Base-by-base conservation (phyloP, 148 eudicot species). In the Rhododendron simsii region DNA sequence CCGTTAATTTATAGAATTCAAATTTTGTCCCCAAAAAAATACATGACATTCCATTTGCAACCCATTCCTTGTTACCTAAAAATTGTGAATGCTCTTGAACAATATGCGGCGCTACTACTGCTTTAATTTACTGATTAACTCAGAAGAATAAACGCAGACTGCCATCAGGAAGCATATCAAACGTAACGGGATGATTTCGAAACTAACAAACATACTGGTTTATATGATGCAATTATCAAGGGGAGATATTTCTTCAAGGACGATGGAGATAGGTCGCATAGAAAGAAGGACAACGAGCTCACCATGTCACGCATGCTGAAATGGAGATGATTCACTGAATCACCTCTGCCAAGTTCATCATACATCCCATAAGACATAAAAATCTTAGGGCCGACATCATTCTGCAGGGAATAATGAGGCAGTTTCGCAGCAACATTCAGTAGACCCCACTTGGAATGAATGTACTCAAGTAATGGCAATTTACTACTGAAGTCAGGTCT, bases 401-500 rank as follows among this genome's bases (percentile, higher is more conserved):
- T 95, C 89, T 94, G 98, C 91, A 96, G 90, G 82, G 99, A 96
- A 86, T 92, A 96, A 80, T 96, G 98, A 35, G 99, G 99, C 86
- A 96, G 78, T 88, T 96, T 96, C 28, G 99, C 99, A 90, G 99
- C 98, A 85, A 96, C 95, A 92, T 96, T 96, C 63, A 96, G 92
- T 65, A 96, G 94, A 81, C 99, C 99, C 95, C 94, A 96, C 91
- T 94, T 96, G 82, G 98, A 96, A 91, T 96, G 99, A 78, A 96
- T 95, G 86, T 92, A 96, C 88, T 96, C 99, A 55, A 96, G 94
- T 86, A 94, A 91, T 76, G 99, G 99, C 89, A 96, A 86, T 88
- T 90, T 94, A 86, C 91, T 95, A 59, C 95, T 94, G 85, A 96
- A 93, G 71, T 96, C 99, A 89, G 99, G 99, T 87, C 99, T 96